phyloP scores from a whole-genome alignment of 2,329 filamentous ascomycete genomes.

The Diplodia mutila region DNA sequence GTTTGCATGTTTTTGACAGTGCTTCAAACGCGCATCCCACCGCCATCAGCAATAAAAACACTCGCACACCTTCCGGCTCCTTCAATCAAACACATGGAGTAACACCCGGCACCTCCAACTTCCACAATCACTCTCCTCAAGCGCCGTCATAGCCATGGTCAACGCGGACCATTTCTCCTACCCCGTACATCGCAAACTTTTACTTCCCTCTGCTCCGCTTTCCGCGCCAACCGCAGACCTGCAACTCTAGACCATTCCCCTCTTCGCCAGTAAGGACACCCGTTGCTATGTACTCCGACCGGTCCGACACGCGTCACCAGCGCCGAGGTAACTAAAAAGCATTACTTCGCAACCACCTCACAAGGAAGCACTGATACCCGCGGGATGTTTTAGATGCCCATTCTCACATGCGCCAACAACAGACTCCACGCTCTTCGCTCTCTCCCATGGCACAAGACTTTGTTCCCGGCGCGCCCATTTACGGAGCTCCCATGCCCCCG shows the following conservation, averaged over 20 bases:
- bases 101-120: too few relatives aligned
- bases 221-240: too few relatives aligned
- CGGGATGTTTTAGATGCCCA: not conserved
- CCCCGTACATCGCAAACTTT: not conserved
- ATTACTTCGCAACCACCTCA: not conserved
- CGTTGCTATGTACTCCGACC: not conserved
- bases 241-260: not conserved
- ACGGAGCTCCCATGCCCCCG: not conserved
- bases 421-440: not conserved
- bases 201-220: not conserved
- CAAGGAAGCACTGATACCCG: not conserved
- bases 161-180: not conserved
- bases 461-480: not conserved
- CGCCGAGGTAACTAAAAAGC: not conserved
- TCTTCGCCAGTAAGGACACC: not conserved
- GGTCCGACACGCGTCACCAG: not conserved
- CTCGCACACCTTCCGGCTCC: too few relatives aligned
- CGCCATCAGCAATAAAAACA: not conserved
- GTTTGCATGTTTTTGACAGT: not conserved
- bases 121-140: not conserved
- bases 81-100: not conserved
- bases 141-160: not conserved
- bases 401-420: not conserved
- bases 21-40: not conserved
- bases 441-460: constrained; percentile 2